Evolutionary conservation across 768 basidiomycete species (phyloP), one percentile per base, ranked within the genome.

Genomic region (Daedaleopsis sinensis): DNA sequence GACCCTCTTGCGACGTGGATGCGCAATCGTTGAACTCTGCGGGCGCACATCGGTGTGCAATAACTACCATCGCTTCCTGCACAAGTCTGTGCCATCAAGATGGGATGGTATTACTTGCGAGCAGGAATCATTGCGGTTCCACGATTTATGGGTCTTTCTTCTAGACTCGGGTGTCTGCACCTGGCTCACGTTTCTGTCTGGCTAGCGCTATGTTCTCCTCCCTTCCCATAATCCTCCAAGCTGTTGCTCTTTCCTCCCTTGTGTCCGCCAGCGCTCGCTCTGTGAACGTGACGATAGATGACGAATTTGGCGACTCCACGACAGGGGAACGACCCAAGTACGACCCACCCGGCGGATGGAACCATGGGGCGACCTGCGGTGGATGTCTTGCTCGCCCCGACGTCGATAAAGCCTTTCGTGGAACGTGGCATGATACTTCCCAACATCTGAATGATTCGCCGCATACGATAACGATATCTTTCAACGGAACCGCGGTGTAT

Each of bases 371-470:
- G 1, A 27, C 18, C 5, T 64, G 63, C 47, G 0, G 46, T 2
- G 9, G 23, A 0, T 64, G 63, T 32, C 8, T n/a, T 5, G 44
- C 54, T 6, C 42, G 27, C 19, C 11, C 9, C 10, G 52, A 54
- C 37, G 12, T 19, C 5, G 2, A 13, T 7, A 12, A 38, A 8
- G n/a, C 42, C 2, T 59, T 52, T 47, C 46, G 60, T 19, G 37
- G 35, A 4, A 53, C 65, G 6, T 66, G 65, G 65, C 65, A 66
- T 48, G 65, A 63, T 15, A 38, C 62, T 61, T 47, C 57, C 48
- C 7, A 47, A 7, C 27, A 32, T n/a, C n/a, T n/a, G n/a, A n/a
- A n/a, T n/a, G 7, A 32, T 3, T 7, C 27, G 7, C 3, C 27
- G 27, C 27, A 32, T 32, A 3, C 27, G 27, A 38, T 19, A 35